Base-by-base conservation (phyloP, 768 basidiomycete species). In the Suillus placidus region DNA sequence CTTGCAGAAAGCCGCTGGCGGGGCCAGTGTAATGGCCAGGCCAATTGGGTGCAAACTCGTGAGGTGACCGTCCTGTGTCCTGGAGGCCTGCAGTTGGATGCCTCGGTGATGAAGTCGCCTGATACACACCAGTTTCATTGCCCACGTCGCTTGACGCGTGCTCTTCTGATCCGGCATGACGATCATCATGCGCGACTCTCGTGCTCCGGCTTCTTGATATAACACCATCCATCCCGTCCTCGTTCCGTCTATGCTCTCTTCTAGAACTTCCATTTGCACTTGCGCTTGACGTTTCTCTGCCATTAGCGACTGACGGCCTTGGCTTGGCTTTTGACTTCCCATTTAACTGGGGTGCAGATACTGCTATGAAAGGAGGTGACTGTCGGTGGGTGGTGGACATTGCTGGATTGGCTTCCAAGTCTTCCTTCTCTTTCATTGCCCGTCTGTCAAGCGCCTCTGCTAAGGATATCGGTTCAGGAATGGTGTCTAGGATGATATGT, bases 381-480 rank as follows among this genome's bases (percentile, higher is more conserved):
- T 45, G 74, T 58, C 47, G 66, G 58, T 67, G 73, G n/a, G 76
- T 72, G 42, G 74, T 76, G 45, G 77, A 76, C 74, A 86, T 78
- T 40, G 85, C 84, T 43, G 87, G 86, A 71, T 88, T 84, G 58
- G 85, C 86, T 62, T 88, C 84, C n/a, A 86, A 73, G n/a, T 85
- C 73, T 69, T 82, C 84, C 65, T 82, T 84, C 75, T 83, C 84
- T 68, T 83, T 86, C 3, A 76, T 79, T 65, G 81, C 81, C 43
- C 86, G 85, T 62, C 83, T 78, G 45, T 81, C 77, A 34, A 92
- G 76, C n/a, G 91, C 91, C 54, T 87, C 86, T 4, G 78, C 72
- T 32, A 92, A 78, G 16, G 87, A 73, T 8, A 91, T 78, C 4
- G 90, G 87, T 45, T 78, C 74, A 13, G 91, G 91, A 18, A 93